These are phyloP conservation scores for Graphium sp. DNA, from an alignment of 2,329 filamentous ascomycete genomes.

Conservation along the genomic window DNA sequence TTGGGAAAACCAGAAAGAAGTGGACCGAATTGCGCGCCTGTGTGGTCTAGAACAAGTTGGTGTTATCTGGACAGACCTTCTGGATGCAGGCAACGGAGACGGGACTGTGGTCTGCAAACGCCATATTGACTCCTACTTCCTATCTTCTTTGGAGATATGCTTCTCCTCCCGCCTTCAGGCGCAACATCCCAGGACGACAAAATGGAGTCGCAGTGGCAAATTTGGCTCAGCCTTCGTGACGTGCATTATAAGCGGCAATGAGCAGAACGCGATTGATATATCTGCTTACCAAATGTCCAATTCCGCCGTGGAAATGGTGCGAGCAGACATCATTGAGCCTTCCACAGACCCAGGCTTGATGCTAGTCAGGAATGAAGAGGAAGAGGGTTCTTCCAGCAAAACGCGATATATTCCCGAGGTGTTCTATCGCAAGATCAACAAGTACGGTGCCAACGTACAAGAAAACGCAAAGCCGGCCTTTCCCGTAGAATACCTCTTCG, in stretches of 20 bases:
- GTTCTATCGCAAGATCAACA: slow-evolving; percentile 89
- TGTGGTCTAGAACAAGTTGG: slow-evolving; percentile 83
- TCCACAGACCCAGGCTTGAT: slow-evolving; percentile 86
- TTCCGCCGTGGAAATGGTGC: slow-evolving; percentile 90
- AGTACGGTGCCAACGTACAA: slow-evolving; percentile 90
- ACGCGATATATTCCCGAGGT: slow-evolving; percentile 92
- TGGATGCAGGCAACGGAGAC: slow-evolving; percentile 66
- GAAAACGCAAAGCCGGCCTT: slow-evolving; percentile 95
- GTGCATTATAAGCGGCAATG: slow-evolving; percentile 87
- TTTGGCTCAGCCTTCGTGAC: slow-evolving; percentile 97
- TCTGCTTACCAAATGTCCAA: slow-evolving; percentile 92
- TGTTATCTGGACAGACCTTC: slow-evolving; percentile 85
- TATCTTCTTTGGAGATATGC: slow-evolving; percentile 80
- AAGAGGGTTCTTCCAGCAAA: slow-evolving; percentile 27
- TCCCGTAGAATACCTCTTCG: slow-evolving; percentile 88
- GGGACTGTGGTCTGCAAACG: slow-evolving; percentile 87
- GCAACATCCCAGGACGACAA: slow-evolving; percentile 73
- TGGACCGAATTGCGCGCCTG: slow-evolving; percentile 63
- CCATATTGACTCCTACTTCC: slow-evolving; percentile 86
- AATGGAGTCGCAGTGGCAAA: slow-evolving; percentile 88
- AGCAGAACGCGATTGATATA: slow-evolving; percentile 73
- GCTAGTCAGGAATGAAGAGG: slow-evolving; percentile 69
- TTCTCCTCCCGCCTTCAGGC: slow-evolving; percentile 83
- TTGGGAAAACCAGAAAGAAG: slow-evolving; percentile 70
- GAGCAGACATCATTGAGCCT: slow-evolving; percentile 85